Evolutionary conservation across 768 basidiomycete genomes (phyloP), one percentile per base, ranked within the genome.

Genomic region (Chalciporus piperatus): DNA sequence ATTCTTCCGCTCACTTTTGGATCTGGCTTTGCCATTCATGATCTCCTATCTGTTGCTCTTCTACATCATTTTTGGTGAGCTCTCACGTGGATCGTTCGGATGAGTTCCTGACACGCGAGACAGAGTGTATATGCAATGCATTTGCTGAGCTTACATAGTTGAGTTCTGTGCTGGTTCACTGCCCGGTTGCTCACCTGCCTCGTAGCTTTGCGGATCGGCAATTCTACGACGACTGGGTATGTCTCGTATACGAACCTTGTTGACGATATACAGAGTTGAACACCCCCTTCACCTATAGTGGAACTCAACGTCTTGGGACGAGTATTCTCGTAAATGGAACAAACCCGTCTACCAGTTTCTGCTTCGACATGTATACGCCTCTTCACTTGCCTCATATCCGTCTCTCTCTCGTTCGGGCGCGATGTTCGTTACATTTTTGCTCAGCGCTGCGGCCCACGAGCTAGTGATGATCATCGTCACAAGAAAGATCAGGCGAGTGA

Each of bases 241-340:
- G 37, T 41, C 4, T 49, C 6, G 37, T n/a, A 25, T 27, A 25
- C 11, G 17, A 16, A n/a, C 10, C 22, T 17, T 40, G 22, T 12
- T 30, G 22, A 43, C 38, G 7, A 46, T 19, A 32, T 32, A 13
- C 35, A 19, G 12, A 45, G 25, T 33, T 55, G 25, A 53, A 16
- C 12, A 51, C 33, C 2, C 30, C 13, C 14, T 35, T 41, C 17
- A 16, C 49, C 19, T 22, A 30, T n/a, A 83, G 89, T 98, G 96
- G 96, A 98, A 98, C 70, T 92, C 92, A 6, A 92, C 88, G 0
- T 91, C 92, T 2, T 94, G 89, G 90, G 96, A 98, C 59, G 92
- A 98, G 69, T 98, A 96, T 68, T 90, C 95, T 4, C 85, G 97
- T 40, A 95, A 96, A 73, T 98, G 97, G 96, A 98, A 98, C 73